Conservation (phyloP, 2,329 filamentous ascomycete species). For the Pseudogymnoascus pannorum region DNA sequence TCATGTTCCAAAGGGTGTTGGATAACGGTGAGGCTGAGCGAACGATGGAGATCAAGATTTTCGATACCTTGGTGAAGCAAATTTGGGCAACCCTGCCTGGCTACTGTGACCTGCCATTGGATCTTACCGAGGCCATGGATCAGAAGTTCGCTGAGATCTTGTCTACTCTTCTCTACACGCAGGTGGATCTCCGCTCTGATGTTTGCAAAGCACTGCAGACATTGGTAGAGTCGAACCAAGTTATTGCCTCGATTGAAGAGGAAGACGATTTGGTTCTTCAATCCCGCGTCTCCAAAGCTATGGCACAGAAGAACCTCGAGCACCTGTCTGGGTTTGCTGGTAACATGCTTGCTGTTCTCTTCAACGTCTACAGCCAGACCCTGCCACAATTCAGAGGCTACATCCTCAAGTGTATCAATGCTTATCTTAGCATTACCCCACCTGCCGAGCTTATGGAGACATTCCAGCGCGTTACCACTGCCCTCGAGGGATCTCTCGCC, state of each 20-base stretch:
- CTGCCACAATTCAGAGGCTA: conserved; percentile 85
- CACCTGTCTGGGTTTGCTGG: conserved; percentile 72
- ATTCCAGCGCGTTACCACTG: conserved; percentile 76
- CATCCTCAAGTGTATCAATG: conserved; percentile 90
- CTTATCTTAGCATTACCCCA: conserved; percentile 83
- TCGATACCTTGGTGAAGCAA: conserved; percentile 91
- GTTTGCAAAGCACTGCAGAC: conserved; percentile 81
- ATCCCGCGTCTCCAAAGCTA: conserved; percentile 66
- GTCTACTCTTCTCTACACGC: conserved; percentile 86
- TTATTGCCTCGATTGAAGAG: conserved; percentile 61
- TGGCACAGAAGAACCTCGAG: conserved; percentile 72
- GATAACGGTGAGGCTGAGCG: conserved; percentile 77
- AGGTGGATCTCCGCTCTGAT: conserved; percentile 78
- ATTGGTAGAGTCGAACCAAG: conserved; percentile 85
- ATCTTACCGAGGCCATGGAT: conserved; percentile 70
- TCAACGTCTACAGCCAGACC: conserved; percentile 97
- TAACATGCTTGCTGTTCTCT: conserved; percentile 91
- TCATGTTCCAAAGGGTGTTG: conserved; percentile 81
- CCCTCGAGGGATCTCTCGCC: conserved; percentile 67
- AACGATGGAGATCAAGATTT: conserved; percentile 95
- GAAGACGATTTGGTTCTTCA: conserved; percentile 65
- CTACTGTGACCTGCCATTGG: conserved; percentile 87
- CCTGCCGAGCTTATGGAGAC: conserved; percentile 74
- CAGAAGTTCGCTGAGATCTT: conserved; percentile 83
- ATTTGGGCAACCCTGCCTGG: conserved; percentile 91